These are phyloP conservation scores for Penicillium sp. DNA, from an alignment of 2,329 filamentous ascomycete species.

Conservation along the genomic window DNA sequence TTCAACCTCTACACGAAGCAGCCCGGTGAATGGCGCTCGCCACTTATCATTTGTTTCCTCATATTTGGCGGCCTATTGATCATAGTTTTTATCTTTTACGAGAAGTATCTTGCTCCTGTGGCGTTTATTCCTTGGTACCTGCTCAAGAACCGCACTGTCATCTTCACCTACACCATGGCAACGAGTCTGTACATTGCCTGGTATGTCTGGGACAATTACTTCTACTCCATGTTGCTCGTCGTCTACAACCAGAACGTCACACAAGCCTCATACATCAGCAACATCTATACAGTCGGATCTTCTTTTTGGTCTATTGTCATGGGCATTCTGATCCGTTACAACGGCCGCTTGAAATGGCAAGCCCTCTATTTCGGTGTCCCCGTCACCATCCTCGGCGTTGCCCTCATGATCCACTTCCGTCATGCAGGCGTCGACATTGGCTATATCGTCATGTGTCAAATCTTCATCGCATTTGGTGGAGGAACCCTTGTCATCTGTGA, in stretches of 20 bases:
- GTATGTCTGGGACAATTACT: conserved; percentile 61
- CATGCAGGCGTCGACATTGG: conserved; percentile 53
- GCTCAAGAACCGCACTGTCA: conserved; percentile 55
- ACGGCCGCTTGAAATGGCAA: conserved; percentile 58
- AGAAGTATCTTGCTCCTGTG: conserved; percentile 57
- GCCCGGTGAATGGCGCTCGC: conserved; percentile 44
- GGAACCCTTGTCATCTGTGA: conserved; percentile 60
- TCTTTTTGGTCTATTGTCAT: conserved; percentile 57
- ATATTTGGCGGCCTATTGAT: conserved; percentile 34
- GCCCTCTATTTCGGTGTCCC: conserved; percentile 58
- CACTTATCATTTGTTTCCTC: conserved; percentile 60
- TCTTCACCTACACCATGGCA: conserved; percentile 58
- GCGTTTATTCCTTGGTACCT: conserved; percentile 61
- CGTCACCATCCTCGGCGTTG: conserved; percentile 57
- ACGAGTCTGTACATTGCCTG: conserved; percentile 55
- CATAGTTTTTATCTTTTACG: conserved; percentile 60
- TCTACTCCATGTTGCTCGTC: conserved; percentile 59
- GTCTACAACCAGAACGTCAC: conserved; percentile 54
- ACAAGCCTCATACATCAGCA: conserved; percentile 52
- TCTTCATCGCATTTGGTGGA: conserved; percentile 60
- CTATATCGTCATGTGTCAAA: conserved; percentile 60
- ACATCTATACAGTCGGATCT: conserved; percentile 60
- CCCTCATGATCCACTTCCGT: conserved; percentile 63
- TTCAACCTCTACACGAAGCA: conserved; percentile 58
- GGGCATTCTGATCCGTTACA: conserved; percentile 56